Evolutionary conservation across 2,329 filamentous ascomycete genomes (phyloP).

Genomic region (Talaromyces pinophilus): DNA sequence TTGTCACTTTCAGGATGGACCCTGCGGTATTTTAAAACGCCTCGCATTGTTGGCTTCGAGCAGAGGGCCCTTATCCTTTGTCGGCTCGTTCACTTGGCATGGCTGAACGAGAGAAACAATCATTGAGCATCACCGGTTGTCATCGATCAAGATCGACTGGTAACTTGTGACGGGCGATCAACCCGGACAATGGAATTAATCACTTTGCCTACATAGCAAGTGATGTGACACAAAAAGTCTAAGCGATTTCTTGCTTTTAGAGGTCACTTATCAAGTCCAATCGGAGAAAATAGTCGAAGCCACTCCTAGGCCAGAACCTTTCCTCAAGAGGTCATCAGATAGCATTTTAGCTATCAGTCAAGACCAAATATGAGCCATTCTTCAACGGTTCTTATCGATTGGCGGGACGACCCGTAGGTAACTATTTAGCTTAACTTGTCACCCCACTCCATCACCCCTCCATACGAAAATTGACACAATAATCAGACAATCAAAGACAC

Average conservation of each 20-base stretch:
- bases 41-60: constrained; percentile 2
- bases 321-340: constrained; percentile 6
- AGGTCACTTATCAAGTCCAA: constrained; percentile 1
- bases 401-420: constrained; percentile 15
- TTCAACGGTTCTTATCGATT: constrained; percentile 19
- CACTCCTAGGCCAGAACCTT: constrained; percentile 1
- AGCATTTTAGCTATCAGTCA: neutral
- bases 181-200: neutral
- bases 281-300: constrained; percentile 11
- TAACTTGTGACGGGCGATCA: neutral
- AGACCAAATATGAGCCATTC: constrained; percentile 4
- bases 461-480: neutral
- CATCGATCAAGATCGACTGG: neutral
- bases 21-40: constrained; percentile 2
- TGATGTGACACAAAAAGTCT: constrained; percentile 16
- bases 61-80: neutral
- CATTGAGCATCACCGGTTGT: neutral
- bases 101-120: neutral
- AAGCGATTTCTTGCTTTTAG: constrained; percentile 7
- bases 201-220: neutral
- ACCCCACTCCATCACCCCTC: constrained; percentile 9
- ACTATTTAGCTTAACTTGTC: neutral
- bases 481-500: neutral
- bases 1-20: constrained; percentile 8
- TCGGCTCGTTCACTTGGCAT: neutral